Percentiles rank a stretch among this genome's conserved stretches.
These are phyloP conservation scores for Geum urbanum DNA, from an alignment of 306 rosid genomes.

Conservation along the genomic window DNA sequence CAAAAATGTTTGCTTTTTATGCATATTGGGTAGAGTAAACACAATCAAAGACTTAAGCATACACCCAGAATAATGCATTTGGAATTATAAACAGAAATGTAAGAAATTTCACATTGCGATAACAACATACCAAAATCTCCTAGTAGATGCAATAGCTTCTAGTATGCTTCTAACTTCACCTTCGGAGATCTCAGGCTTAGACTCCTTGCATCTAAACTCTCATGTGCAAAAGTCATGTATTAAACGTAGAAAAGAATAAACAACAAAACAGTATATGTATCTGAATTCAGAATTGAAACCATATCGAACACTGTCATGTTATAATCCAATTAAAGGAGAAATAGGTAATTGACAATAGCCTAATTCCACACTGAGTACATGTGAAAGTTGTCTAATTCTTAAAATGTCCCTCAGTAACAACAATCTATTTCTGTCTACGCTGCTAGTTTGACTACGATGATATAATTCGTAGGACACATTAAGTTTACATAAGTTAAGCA, in stretches of 20 bases:
- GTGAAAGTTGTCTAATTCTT: background rate
- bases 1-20: background rate
- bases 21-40: background rate
- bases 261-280: background rate
- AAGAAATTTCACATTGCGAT: background rate
- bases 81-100: background rate
- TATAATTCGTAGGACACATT: too few species aligned
- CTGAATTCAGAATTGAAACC: background rate
- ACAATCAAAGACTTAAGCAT: background rate
- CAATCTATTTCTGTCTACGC: background rate
- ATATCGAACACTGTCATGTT: background rate
- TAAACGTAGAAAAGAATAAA: background rate
- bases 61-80: background rate
- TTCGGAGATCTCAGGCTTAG: slow-evolving; percentile 25
- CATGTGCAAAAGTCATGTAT: slow-evolving; percentile 14
- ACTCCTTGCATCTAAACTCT: slow-evolving; percentile 29
- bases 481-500: too few species aligned
- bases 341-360: background rate
- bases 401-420: background rate
- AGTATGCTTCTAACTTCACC: slow-evolving; percentile 37
- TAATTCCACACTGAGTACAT: background rate
- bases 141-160: too few species aligned
- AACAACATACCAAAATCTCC: slow-evolving; percentile 47
- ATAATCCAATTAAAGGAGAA: too few species aligned
- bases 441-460: too few species aligned